Percentiles rank a stretch among this genome's conserved stretches.
Conservation (phyloP, 805 yeast species). For the Metschnikowia orientalis region DNA sequence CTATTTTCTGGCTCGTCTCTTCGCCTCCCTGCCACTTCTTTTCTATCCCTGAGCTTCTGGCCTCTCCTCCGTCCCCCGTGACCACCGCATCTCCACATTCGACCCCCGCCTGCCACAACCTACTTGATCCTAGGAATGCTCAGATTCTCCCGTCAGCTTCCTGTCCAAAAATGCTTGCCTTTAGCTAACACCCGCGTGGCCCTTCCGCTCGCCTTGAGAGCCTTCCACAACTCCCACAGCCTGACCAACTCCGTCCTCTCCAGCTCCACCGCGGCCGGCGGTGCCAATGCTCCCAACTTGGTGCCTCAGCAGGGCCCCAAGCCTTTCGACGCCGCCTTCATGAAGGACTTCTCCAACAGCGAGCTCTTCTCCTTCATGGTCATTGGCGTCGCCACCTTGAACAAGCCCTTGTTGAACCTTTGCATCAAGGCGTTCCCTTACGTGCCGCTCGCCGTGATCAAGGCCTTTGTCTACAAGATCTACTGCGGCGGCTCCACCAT, state of each 20-base stretch:
- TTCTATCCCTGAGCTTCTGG: not conserved
- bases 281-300: conserved; percentile 10
- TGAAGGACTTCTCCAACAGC: conserved; percentile 45
- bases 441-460: conserved; percentile 68
- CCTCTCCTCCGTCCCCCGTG: not conserved
- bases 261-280: conserved; percentile 6
- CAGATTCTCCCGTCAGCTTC: conserved; percentile 4
- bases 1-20: not conserved
- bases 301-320: conserved; percentile 9
- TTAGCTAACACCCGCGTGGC: conserved; percentile 1
- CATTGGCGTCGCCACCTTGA: conserved; percentile 66
- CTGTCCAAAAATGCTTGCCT: conserved; percentile 1
- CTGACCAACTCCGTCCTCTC: conserved; percentile 10
- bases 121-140: conserved; percentile 2
- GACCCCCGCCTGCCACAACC: not conserved
- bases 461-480: conserved; percentile 68
- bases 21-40: not conserved
- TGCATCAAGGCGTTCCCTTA: conserved; percentile 68
- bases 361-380: conserved; percentile 62
- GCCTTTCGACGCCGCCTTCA: conserved; percentile 14
- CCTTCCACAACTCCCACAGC: conserved; percentile 14
- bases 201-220: not conserved
- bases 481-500: conserved; percentile 89
- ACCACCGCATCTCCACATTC: not conserved
- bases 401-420: conserved; percentile 55